Evolutionary conservation across 2,329 filamentous ascomycete genomes (phyloP), one percentile per base, ranked within the genome.

Genomic region (Nigrograna mackinnonii): DNA sequence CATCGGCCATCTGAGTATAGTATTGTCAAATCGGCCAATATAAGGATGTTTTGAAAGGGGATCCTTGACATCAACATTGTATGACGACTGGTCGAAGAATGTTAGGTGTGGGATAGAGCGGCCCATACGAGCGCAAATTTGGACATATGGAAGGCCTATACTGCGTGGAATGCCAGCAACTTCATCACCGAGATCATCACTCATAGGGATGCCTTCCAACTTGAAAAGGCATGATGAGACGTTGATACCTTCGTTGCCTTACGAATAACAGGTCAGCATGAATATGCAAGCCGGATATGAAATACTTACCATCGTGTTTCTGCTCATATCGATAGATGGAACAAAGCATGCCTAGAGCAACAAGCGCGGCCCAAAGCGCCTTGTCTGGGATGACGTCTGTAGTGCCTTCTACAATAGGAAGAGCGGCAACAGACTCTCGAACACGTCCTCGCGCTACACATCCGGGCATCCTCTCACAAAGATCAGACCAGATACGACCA

Each of bases 311-410:
- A 50, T 80, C 75, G 46, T 79, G 71, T 47, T 75, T 75, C 26
- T 77, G 75, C 46, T 80, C 77, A 39, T 78, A 80, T 12, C 77
- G 64, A 47, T 79, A 80, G 36, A 80, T 78, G 2, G 74, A 77
- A 51, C 76, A 79, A 1, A 81, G 60, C 70, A 81, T 78, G 0
- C 77, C 78, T 0, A 80, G 61, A 0, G 74, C 70, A 0, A 80
- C 77, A 1, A 79, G 53, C 0, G 77, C 77, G 2, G 75, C 77
- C 78, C 77, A 80, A 2, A 80, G 59, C 0, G 78, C 78, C 39
- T 67, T 64, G 43, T 79, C 76, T 0, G 78, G 76, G 16, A 81
- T 77, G 4, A 74, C 57, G 19, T 79, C 73, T 32, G 71, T 66
- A 0, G 72, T 78, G 1, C 76, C 78, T 44, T 77, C 67, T 3